phyloP scores from a whole-genome alignment of 2,329 filamentous ascomycete species.

The Coniella vitis region DNA sequence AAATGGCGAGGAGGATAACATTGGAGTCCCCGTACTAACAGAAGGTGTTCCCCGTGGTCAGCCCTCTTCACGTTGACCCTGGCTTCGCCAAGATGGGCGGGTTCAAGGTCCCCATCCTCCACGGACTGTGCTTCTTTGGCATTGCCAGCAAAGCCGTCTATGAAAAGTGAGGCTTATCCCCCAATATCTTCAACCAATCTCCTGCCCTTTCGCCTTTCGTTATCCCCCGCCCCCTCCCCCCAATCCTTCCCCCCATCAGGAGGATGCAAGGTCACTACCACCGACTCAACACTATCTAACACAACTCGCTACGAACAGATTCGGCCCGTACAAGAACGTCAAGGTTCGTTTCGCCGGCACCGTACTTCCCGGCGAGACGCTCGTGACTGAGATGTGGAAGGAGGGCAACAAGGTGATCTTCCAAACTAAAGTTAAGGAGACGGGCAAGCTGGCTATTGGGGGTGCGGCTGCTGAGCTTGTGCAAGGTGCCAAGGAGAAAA shows the following conservation, averaged over 20 bases:
- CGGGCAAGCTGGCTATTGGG: constrained; percentile 79
- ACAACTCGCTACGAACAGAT: constrained; percentile 30
- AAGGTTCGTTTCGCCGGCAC: constrained; percentile 87
- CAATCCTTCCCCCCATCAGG: too few relatives aligned
- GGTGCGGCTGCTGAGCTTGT: constrained; percentile 74
- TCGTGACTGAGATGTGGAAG: constrained; percentile 92
- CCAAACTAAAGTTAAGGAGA: constrained; percentile 86
- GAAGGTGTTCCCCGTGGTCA: constrained; percentile 18
- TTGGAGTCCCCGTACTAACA: neutral
- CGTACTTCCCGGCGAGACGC: constrained; percentile 80
- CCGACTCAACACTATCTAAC: neutral
- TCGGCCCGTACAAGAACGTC: constrained; percentile 79
- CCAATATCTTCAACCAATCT: too few relatives aligned
- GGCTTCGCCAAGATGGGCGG: constrained; percentile 90
- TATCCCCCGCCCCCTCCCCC: too few relatives aligned
- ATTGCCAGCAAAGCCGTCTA: constrained; percentile 86
- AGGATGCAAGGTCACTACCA: neutral
- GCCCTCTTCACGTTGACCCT: constrained; percentile 90
- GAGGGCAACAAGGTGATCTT: constrained; percentile 74
- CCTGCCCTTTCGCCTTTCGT: neutral
- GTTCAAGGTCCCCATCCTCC: constrained; percentile 89
- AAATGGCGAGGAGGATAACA: neutral
- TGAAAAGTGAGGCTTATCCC: constrained; percentile 41
- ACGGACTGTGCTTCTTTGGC: constrained; percentile 94
- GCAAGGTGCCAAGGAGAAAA: constrained; percentile 25